Base-by-base conservation (phyloP, 2,329 filamentous ascomycete genomes). In the Hymenoscyphus linearis region DNA sequence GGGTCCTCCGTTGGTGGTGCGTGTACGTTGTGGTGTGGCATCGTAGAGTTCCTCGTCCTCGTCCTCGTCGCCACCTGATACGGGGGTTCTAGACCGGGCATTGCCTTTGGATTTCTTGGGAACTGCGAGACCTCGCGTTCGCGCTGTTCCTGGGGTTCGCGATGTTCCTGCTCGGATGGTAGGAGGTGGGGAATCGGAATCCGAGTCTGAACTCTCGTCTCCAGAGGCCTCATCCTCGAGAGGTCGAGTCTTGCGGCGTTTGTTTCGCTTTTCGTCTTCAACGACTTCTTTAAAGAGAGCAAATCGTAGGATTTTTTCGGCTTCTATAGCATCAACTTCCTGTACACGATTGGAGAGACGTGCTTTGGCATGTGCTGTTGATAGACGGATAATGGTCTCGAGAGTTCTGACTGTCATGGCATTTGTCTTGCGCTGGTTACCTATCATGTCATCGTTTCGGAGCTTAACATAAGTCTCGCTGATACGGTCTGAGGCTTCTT, bases 241-340 rank as follows among this genome's bases (percentile, higher is more conserved):
- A 36, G 81, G 80, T 34, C 82, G 80, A 5, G 83, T 88, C 69
- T 90, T 88, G 75, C 91, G 87, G 69, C 93, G 85, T 76, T 95
- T 89, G 80, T 93, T 95, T 68, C 87, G 84, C 61, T 92, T 90
- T 74, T 92, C 87, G 66, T 86, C 82, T 70, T 87, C 82, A 3
- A 96, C 82, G 0, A 99, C 87, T 77, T 99, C 95, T 74, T 98
- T 98, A 83, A 99, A 99, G 37, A 99, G 82, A 2, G 95, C 96
- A 72, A 97, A 99, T 18, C 95, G 85, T 35, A 99, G 78, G 66
- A 99, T 96, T 9, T 86, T 83, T 74, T 99, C 93, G 10, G 95
- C 95, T 36, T 92, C 87, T 58, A 90, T 78, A 1, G 93, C 93
- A 74, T 99, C 95, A 60, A 88, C 87, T 73, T 96, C 89, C 66